Conservation (phyloP, 371 early-diverging fungal genomes). For the Nematocida minor region DNA sequence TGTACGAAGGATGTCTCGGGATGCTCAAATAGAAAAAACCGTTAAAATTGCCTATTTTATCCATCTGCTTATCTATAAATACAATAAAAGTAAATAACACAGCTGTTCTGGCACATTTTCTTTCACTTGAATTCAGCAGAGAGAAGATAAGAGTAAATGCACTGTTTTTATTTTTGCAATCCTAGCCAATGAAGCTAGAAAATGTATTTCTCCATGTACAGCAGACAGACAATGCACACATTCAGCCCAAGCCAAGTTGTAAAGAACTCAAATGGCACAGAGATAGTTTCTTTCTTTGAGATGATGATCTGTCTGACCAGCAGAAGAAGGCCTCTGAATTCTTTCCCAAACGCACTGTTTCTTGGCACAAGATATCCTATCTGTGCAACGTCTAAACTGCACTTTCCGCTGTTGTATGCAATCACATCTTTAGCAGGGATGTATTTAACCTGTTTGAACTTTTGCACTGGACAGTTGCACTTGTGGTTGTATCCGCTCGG, state of each 20-base stretch:
- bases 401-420: conserved; percentile 13
- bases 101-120: no score
- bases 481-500: background rate
- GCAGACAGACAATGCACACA: conserved; percentile 4
- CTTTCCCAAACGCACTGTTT: conserved; percentile 26
- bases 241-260: conserved; percentile 17
- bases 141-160: background rate
- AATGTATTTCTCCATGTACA: conserved; percentile 15
- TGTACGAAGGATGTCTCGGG: conserved; percentile 40
- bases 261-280: conserved; percentile 39
- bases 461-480: conserved; percentile 14
- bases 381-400: conserved; percentile 24
- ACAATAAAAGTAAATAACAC: no score
- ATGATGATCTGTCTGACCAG: conserved; percentile 26
- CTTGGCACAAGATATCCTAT: conserved; percentile 36
- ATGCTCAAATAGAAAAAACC: background rate
- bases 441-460: conserved; percentile 3
- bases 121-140: no score
- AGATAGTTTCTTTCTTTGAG: background rate
- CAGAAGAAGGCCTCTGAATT: conserved; percentile 14
- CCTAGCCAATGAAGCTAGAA: background rate
- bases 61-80: background rate
- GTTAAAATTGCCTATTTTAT: background rate
- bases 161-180: background rate
- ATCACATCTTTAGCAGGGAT: conserved; percentile 1